phyloP scores from a whole-genome alignment of 768 basidiomycete genomes.

The Russula lepida region DNA sequence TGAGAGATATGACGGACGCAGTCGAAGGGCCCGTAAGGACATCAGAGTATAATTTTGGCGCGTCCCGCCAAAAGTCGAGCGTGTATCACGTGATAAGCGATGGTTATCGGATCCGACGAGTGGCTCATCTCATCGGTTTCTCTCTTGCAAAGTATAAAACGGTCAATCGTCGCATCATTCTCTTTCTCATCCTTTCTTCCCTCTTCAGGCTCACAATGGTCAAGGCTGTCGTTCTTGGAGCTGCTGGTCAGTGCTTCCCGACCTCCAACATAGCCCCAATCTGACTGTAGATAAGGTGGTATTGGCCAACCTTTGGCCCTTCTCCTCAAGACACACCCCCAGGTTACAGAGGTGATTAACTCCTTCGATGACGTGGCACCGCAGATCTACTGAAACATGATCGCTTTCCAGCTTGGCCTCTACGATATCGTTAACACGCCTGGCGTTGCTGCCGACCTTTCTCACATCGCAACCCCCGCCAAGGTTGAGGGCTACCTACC shows the following conservation, averaged over 20 bases:
- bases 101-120: neutral
- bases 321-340: conserved; percentile 78
- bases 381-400: neutral
- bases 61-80: neutral
- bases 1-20: neutral
- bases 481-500: conserved; percentile 77
- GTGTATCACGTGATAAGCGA: neutral
- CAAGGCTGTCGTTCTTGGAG: conserved; percentile 94
- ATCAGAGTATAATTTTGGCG: neutral
- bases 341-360: conserved; percentile 59
- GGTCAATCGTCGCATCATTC: neutral
- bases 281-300: conserved; percentile 51
- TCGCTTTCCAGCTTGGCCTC: conserved; percentile 54
- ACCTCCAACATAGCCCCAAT: neutral
- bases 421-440: conserved; percentile 98
- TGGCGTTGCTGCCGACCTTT: conserved; percentile 91
- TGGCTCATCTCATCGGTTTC: neutral
- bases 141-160: neutral
- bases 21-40: neutral
- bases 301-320: conserved; percentile 96
- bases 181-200: neutral
- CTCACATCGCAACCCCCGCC: conserved; percentile 86
- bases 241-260: conserved; percentile 54
- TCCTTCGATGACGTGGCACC: neutral
- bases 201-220: conserved; percentile 32